Percentiles rank a stretch among this genome's conserved stretches.
Conservation (phyloP, 1,284 basidiomycete genomes). For the Phenoliferia sp. region DNA sequence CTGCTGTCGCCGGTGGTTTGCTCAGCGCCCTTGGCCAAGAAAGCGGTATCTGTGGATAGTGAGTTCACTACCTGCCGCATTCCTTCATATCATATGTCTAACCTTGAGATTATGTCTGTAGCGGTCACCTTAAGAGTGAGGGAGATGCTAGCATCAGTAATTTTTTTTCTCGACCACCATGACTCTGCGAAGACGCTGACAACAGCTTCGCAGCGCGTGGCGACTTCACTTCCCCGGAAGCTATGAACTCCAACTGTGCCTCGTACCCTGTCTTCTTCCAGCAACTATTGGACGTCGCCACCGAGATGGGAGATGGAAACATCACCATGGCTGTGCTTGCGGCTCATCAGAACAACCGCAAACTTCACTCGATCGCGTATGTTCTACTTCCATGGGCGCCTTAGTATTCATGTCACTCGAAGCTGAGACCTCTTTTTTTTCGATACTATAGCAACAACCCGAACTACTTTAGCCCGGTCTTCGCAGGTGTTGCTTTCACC, state of each 20-base stretch:
- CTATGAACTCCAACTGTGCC: slow-evolving; percentile 1
- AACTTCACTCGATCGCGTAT: background rate
- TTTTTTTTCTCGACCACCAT: no score
- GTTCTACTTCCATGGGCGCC: background rate
- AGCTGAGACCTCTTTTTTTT: background rate
- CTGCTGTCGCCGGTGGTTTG: background rate
- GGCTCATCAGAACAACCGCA: slow-evolving; percentile 3
- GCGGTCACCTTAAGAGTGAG: slow-evolving; percentile 6
- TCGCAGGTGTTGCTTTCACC: slow-evolving; percentile 5
- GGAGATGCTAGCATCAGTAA: slow-evolving; percentile 9
- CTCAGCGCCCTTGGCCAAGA: background rate
- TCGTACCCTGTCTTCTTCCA: slow-evolving; percentile 3
- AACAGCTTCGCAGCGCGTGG: no score
- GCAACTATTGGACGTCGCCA: background rate
- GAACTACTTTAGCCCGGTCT: background rate
- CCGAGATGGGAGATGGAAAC: background rate
- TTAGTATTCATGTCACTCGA: background rate
- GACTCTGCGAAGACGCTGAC: no score
- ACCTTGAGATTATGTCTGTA: background rate
- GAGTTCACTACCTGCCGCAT: background rate
- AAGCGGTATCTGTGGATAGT: background rate
- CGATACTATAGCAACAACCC: background rate
- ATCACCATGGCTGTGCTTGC: slow-evolving; percentile 6
- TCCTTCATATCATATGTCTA: background rate
- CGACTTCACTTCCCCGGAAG: slow-evolving; percentile 3